A percentile compares a stretch with the other conserved stretches of the same genome.
Conservation (phyloP, 1,139 yeast genomes). For the Wickerhamomyces sp. region DNA sequence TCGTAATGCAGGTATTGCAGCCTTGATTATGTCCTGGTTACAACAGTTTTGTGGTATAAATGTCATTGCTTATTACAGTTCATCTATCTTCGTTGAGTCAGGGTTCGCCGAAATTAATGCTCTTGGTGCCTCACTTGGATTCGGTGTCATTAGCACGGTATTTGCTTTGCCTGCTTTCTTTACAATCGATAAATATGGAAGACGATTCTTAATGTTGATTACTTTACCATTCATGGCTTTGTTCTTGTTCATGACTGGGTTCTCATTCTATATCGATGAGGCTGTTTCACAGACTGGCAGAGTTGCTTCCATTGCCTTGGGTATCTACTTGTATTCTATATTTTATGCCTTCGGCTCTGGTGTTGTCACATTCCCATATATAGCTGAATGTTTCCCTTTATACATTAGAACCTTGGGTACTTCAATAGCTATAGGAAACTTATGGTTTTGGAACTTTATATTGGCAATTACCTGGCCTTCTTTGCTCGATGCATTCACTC, state of each 20-base stretch:
- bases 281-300: conserved; percentile 43
- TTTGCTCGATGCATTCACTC: conserved; percentile 56
- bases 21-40: conserved; percentile 80
- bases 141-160: conserved; percentile 74
- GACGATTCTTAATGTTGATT: conserved; percentile 62
- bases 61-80: conserved; percentile 79
- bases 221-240: conserved; percentile 75
- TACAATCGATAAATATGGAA: conserved; percentile 76
- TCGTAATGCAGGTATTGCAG: conserved; percentile 76
- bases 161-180: conserved; percentile 84
- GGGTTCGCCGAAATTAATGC: conserved; percentile 61
- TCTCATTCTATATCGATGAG: conserved; percentile 66
- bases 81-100: conserved; percentile 66
- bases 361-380: conserved; percentile 86
- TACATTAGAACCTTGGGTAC: conserved; percentile 84
- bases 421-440: conserved; percentile 78
- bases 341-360: conserved; percentile 87
- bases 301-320: conserved; percentile 61
- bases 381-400: conserved; percentile 84
- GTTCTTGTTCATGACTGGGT: conserved; percentile 68
- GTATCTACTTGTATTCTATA: conserved; percentile 68
- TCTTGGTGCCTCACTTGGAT: conserved; percentile 79
- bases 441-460: conserved; percentile 83
- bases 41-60: conserved; percentile 93
- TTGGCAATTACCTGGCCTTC: conserved; percentile 85